Evolutionary conservation across 352 stramenopile genomes (phyloP).

Genomic region (Phytophthora pisi): DNA sequence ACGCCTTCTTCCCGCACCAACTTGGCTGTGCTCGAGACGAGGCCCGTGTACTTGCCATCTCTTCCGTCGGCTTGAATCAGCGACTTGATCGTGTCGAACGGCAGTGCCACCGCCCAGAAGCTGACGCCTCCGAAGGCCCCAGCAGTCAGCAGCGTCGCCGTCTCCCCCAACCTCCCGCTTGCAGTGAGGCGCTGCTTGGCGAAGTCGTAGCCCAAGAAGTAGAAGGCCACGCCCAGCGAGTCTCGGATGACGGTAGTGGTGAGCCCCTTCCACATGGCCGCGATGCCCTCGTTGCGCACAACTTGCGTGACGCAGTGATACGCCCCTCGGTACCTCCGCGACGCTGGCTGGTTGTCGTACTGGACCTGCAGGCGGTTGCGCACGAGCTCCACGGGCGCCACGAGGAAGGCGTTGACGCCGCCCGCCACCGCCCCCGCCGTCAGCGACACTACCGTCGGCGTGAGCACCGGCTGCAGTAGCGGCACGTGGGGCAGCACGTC

Average conservation of each 20-base stretch:
- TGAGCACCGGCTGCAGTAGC: conserved; percentile 47
- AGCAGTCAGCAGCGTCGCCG: conserved; percentile 57
- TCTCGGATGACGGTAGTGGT: conserved; percentile 81
- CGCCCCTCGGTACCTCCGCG: conserved; percentile 54
- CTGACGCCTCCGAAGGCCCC: conserved; percentile 81
- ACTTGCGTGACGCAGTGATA: conserved; percentile 67
- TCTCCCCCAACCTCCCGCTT: conserved; percentile 44
- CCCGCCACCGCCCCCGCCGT: conserved; percentile 58
- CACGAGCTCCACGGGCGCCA: conserved; percentile 80
- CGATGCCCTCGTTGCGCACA: conserved; percentile 57
- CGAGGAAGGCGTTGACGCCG: conserved; percentile 75
- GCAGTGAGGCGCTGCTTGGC: conserved; percentile 48
- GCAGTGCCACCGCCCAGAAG: conserved; percentile 85
- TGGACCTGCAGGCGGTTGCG: conserved; percentile 84
- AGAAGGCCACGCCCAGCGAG: conserved; percentile 83
- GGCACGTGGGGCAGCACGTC: conserved; percentile 50
- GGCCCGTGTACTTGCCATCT: conserved; percentile 47
- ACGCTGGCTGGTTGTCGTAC: conserved; percentile 59
- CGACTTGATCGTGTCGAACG: conserved; percentile 88
- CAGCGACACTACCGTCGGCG: conserved; percentile 49
- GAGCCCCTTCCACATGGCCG: conserved; percentile 79
- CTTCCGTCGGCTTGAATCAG: conserved; percentile 76
- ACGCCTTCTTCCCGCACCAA: conserved; percentile 64
- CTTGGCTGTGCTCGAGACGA: conserved; percentile 41
- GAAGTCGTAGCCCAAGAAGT: conserved; percentile 88